Conservation (phyloP, 257 asterid species). For the Oldenlandia corymbosa region DNA sequence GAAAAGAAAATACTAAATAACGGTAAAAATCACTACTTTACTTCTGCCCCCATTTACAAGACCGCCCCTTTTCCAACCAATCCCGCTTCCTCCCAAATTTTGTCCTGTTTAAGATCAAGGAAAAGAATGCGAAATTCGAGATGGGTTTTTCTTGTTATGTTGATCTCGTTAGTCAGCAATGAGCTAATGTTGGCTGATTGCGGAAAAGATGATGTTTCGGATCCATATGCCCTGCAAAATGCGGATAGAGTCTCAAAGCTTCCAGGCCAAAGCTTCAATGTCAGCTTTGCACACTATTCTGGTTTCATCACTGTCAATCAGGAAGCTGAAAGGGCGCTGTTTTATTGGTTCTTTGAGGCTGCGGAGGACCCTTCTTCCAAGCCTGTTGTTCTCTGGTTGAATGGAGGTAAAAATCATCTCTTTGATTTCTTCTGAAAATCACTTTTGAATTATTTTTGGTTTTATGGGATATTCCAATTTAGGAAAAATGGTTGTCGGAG, state of each 20-base stretch:
- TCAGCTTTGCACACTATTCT: constrained; percentile 68
- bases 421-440: background rate
- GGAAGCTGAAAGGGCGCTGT: constrained; percentile 61
- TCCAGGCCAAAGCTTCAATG: constrained; percentile 76
- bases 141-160: constrained; percentile 38
- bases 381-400: constrained; percentile 94
- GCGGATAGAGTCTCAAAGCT: constrained; percentile 52
- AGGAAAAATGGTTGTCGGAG: background rate
- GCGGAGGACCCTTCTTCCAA: constrained; percentile 77
- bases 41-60: too few species aligned
- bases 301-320: constrained; percentile 70
- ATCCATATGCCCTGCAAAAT: constrained; percentile 39
- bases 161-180: constrained; percentile 23
- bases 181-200: constrained; percentile 33
- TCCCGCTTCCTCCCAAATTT: background rate
- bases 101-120: background rate
- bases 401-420: constrained; percentile 66
- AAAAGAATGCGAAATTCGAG: constrained; percentile 41
- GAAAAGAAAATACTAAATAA: too few species aligned
- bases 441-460: background rate
- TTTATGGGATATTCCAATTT: background rate
- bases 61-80: background rate
- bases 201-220: constrained; percentile 15
- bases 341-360: constrained; percentile 96
- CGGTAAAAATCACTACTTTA: too few species aligned